phyloP scores from a whole-genome alignment of 257 asterid species.

The Verbena officinalis region DNA sequence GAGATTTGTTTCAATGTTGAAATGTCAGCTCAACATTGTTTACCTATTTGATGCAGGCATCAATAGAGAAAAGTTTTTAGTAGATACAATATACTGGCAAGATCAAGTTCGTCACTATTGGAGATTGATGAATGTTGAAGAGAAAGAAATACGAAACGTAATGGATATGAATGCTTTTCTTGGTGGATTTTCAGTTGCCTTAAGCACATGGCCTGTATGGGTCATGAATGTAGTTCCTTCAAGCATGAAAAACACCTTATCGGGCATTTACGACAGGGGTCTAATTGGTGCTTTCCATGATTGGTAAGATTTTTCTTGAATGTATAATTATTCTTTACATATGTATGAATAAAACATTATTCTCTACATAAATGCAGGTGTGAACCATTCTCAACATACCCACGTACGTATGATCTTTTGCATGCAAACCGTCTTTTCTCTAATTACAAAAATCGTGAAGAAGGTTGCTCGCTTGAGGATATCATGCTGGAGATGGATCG shows the following conservation, averaged over 20 bases:
- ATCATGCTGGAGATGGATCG: constrained; percentile 94
- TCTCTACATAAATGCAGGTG: constrained; percentile 55
- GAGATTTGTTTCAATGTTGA: neutral
- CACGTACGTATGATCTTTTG: constrained; percentile 80
- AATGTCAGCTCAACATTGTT: neutral
- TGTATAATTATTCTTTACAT: constrained; percentile 7
- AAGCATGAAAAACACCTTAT: constrained; percentile 59
- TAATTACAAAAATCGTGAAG: constrained; percentile 50
- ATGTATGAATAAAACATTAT: neutral
- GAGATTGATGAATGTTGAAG: constrained; percentile 80
- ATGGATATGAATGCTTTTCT: constrained; percentile 93
- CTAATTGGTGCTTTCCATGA: constrained; percentile 81
- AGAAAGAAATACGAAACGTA: constrained; percentile 70
- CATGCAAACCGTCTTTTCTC: constrained; percentile 69
- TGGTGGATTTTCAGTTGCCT: constrained; percentile 87
- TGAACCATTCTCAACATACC: constrained; percentile 92
- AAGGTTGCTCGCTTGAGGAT: constrained; percentile 83
- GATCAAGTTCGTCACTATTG: constrained; percentile 94
- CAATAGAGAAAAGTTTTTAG: constrained; percentile 55
- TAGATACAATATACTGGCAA: constrained; percentile 91
- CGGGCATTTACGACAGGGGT: constrained; percentile 84
- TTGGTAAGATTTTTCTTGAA: constrained; percentile 52
- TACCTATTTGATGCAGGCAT: constrained; percentile 55
- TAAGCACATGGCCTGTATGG: constrained; percentile 92
- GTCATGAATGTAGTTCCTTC: constrained; percentile 83